phyloP scores from a whole-genome alignment of 352 stramenopile species.

The Phytophthora citrophthora region DNA sequence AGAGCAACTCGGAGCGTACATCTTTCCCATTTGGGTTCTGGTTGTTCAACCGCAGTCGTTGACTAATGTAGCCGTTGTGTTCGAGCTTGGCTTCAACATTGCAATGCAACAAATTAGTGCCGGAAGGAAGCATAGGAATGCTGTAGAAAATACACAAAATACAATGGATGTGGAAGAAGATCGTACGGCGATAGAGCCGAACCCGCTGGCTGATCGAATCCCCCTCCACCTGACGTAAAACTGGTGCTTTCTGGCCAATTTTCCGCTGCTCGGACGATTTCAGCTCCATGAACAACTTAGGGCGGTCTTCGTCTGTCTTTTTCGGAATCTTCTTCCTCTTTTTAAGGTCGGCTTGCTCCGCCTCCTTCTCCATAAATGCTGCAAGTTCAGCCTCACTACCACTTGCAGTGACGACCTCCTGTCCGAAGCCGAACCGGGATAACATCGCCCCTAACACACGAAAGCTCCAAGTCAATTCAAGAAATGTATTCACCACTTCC shows the following conservation, averaged over 20 bases:
- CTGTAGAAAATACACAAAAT: neutral
- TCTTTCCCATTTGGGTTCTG: conserved; percentile 83
- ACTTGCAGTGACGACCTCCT: conserved; percentile 24
- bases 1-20: conserved; percentile 28
- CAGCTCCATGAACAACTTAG: conserved; percentile 81
- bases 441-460: conserved; percentile 10
- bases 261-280: conserved; percentile 67
- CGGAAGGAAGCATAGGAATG: neutral
- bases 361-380: conserved; percentile 60
- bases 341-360: conserved; percentile 37
- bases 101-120: neutral
- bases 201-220: conserved; percentile 75
- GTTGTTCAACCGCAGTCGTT: conserved; percentile 65
- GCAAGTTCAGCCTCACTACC: conserved; percentile 53
- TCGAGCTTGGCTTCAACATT: conserved; percentile 64
- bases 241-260: conserved; percentile 60
- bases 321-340: conserved; percentile 44
- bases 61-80: conserved; percentile 66
- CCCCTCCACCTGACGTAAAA: conserved; percentile 74
- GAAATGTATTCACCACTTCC: conserved; percentile 28
- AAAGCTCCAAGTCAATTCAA: conserved; percentile 22
- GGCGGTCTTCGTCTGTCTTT: conserved; percentile 38
- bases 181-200: conserved; percentile 68
- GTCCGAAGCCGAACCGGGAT: conserved; percentile 19
- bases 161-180: conserved; percentile 86